Conservation (phyloP, 768 basidiomycete genomes). For the Royoungia palumana region DNA sequence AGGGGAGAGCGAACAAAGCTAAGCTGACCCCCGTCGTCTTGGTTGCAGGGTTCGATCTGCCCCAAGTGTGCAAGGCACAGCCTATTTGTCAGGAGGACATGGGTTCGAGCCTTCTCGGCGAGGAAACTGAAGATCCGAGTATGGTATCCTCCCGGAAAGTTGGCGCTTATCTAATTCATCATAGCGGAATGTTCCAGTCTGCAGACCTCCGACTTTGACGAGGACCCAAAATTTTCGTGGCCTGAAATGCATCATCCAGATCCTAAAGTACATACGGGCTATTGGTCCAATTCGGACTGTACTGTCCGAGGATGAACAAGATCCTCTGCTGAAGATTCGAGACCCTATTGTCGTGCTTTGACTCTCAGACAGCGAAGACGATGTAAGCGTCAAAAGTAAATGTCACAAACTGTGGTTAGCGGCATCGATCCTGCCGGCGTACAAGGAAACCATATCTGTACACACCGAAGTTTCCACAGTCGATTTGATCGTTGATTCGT, state of each 20-base stretch:
- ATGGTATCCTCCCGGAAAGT: background rate
- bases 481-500: slow-evolving; percentile 44
- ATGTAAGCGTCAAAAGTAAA: background rate
- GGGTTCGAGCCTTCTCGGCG: background rate
- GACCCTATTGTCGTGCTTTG: slow-evolving; percentile 17
- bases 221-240: slow-evolving; percentile 11
- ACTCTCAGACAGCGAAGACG: slow-evolving; percentile 16
- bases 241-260: slow-evolving; percentile 4
- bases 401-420: slow-evolving; percentile 30
- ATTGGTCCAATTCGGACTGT: slow-evolving; percentile 23
- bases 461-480: slow-evolving; percentile 25
- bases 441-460: slow-evolving; percentile 41
- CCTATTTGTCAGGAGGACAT: background rate
- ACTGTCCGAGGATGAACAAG: slow-evolving; percentile 19
- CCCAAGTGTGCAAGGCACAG: background rate
- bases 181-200: slow-evolving; percentile 9
- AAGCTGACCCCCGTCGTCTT: slow-evolving; percentile 6
- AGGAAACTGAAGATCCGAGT: slow-evolving; percentile 13
- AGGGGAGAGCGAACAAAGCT: slow-evolving; percentile 8
- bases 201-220: slow-evolving; percentile 8
- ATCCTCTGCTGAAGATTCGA: slow-evolving; percentile 11
- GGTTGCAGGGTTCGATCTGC: slow-evolving; percentile 20
- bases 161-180: background rate
- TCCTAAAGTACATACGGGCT: slow-evolving; percentile 18
- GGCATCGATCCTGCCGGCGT: slow-evolving; percentile 38